These are phyloP conservation scores for Prunus mira DNA, from an alignment of 306 rosid genomes.

Conservation along the genomic window DNA sequence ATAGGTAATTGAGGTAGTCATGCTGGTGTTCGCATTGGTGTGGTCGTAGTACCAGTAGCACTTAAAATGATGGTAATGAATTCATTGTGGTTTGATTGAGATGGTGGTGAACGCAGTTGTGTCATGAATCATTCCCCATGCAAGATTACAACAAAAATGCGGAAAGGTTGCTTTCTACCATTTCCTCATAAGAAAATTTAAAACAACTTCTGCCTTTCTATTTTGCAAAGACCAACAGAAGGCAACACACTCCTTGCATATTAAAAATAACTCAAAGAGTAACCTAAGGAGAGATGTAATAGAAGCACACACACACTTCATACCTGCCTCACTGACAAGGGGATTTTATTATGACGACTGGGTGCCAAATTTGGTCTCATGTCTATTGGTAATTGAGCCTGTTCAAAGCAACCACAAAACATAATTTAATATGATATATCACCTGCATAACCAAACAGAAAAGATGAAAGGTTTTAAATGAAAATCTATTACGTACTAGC, in stretches of 20 bases:
- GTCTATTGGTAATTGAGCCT: constrained; percentile 88
- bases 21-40: background rate
- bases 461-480: constrained; percentile 15
- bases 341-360: constrained; percentile 73
- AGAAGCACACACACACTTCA: constrained; percentile 18
- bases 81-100: background rate
- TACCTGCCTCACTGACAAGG: constrained; percentile 91
- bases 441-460: constrained; percentile 23
- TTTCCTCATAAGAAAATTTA: background rate
- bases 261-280: background rate
- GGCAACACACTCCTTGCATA: background rate
- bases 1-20: background rate
- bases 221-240: constrained; percentile 1
- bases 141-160: background rate
- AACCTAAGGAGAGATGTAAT: background rate
- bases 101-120: background rate
- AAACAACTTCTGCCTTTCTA: background rate
- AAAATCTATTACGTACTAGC: constrained; percentile 58
- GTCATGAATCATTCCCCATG: background rate
- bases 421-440: constrained; percentile 4
- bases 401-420: constrained; percentile 43
- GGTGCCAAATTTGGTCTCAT: constrained; percentile 82
- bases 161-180: background rate
- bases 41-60: background rate
- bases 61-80: background rate